A percentile compares a stretch with the other conserved stretches of the same genome.
These are phyloP conservation scores for Stachybotrys elegans DNA, from an alignment of 2,329 filamentous ascomycete species.

Conservation along the genomic window DNA sequence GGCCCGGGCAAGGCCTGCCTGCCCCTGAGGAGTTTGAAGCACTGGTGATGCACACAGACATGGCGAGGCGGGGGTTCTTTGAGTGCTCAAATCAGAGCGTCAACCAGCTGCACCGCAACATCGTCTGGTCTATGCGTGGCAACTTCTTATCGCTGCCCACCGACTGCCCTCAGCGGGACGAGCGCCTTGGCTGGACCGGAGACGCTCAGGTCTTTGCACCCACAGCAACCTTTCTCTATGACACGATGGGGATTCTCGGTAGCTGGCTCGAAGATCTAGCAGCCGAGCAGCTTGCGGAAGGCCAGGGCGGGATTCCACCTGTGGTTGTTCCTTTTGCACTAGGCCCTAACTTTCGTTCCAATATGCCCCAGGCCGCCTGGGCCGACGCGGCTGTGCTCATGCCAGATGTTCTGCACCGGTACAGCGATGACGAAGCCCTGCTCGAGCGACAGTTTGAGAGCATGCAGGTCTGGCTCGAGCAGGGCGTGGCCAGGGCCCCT, in stretches of 20 bases:
- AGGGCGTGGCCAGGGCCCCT: slow-evolving; percentile 24
- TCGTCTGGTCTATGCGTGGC: slow-evolving; percentile 49
- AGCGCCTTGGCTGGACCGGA: slow-evolving; percentile 48
- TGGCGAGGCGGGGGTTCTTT: slow-evolving; percentile 45
- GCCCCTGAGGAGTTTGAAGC: slow-evolving; percentile 22
- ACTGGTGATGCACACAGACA: slow-evolving; percentile 45
- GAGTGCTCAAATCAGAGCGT: slow-evolving; percentile 44
- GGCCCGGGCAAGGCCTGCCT: slow-evolving; percentile 24
- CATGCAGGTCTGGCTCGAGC: slow-evolving; percentile 34
- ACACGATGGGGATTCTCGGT: slow-evolving; percentile 15
- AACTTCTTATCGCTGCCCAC: slow-evolving; percentile 54
- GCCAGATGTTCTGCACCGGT: slow-evolving; percentile 34
- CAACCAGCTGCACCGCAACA: slow-evolving; percentile 50
- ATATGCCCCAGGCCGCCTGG: slow-evolving; percentile 32
- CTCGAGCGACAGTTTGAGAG: slow-evolving; percentile 32
- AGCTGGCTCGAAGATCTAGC: not conserved
- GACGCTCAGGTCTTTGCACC: slow-evolving; percentile 45
- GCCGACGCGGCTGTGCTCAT: slow-evolving; percentile 35
- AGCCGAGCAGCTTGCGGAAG: not conserved
- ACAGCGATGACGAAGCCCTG: slow-evolving; percentile 30
- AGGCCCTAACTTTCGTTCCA: not conserved
- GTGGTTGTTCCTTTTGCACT: slow-evolving; percentile 15
- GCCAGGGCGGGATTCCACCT: slow-evolving; percentile 12
- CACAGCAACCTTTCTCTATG: slow-evolving; percentile 48
- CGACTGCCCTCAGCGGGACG: slow-evolving; percentile 51